These are phyloP conservation scores for Coleophoma crateriformis DNA, from an alignment of 2,329 filamentous ascomycete species.

Conservation along the genomic window DNA sequence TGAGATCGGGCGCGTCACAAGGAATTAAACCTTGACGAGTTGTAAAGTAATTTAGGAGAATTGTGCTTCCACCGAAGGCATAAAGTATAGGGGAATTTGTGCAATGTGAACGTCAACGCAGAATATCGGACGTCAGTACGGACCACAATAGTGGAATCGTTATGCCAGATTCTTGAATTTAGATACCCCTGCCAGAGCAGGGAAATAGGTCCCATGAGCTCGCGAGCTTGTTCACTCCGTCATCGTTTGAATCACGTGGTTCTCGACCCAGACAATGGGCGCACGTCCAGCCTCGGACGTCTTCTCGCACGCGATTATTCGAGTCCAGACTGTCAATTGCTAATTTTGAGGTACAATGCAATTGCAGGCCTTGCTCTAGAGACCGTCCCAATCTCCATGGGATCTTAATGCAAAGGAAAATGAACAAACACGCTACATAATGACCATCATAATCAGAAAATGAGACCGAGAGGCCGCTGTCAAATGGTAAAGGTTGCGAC, in stretches of 20 bases:
- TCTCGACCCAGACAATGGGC: too few relatives aligned
- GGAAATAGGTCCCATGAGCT: not conserved
- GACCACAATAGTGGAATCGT: too few relatives aligned
- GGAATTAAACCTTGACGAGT: not conserved
- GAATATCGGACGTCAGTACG: too few relatives aligned
- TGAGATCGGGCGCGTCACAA: not conserved
- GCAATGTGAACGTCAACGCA: too few relatives aligned
- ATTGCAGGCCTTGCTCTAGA: slow-evolving; percentile 19
- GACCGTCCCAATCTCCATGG: slow-evolving; percentile 13
- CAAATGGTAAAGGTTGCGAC: slow-evolving; percentile 1
- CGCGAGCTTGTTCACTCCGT: too few relatives aligned
- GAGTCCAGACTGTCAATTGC: not conserved
- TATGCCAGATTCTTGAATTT: too few relatives aligned
- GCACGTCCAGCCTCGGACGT: too few relatives aligned
- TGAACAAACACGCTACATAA: slow-evolving; percentile 21
- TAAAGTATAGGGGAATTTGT: too few relatives aligned
- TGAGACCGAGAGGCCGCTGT: slow-evolving; percentile 12
- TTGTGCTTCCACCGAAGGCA: too few relatives aligned
- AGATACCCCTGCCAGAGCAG: not conserved
- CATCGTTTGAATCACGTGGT: too few relatives aligned
- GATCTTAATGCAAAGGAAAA: slow-evolving; percentile 24
- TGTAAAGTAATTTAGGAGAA: too few relatives aligned
- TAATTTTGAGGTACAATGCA: slow-evolving; percentile 19
- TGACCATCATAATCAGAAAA: slow-evolving; percentile 23
- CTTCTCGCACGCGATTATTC: too few relatives aligned